A percentile compares a stretch with the other conserved stretches of the same genome.
Evolutionary conservation across 1,284 basidiomycete genomes (phyloP).

Genomic region (Sanguinoderma infundibulare): DNA sequence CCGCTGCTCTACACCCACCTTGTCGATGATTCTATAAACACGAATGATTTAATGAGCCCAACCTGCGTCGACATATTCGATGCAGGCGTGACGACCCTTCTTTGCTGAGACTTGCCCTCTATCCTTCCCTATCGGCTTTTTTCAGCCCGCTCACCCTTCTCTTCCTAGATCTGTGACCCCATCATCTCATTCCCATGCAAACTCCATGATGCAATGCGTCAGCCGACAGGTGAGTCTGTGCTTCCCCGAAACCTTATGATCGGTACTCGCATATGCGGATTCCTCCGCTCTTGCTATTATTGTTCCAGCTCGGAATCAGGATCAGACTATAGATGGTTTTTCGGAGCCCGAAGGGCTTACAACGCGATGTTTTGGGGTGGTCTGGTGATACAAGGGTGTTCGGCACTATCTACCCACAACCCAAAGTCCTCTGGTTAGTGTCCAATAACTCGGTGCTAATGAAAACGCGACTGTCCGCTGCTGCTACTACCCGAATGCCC

Average conservation of each 20-base stretch:
- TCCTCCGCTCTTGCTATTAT: not conserved
- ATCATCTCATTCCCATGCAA: not conserved
- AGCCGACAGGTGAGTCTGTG: not conserved
- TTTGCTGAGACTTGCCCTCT: conserved; percentile 28
- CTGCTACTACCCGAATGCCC: not conserved
- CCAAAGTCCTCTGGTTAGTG: not conserved
- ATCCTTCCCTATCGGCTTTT: not conserved
- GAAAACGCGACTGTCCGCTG: not conserved
- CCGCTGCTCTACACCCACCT: not conserved
- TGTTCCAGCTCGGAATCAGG: not conserved
- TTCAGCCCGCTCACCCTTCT: conserved; percentile 2
- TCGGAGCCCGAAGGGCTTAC: not conserved
- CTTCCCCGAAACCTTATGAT: not conserved
- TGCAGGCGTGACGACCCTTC: conserved; percentile 32
- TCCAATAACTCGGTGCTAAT: not conserved
- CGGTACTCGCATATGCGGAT: too few relatives aligned
- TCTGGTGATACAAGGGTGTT: conserved; percentile 10
- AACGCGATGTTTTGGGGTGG: not conserved
- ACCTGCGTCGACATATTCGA: conserved; percentile 25
- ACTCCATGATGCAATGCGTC: not conserved
- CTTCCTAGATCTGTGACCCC: conserved; percentile 1
- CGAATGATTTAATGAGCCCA: conserved; percentile 37
- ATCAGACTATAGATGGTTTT: not conserved
- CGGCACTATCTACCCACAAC: conserved; percentile 3
- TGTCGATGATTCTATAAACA: conserved; percentile 30